These are phyloP conservation scores for Xylaria sp. DNA, from an alignment of 2,329 filamentous ascomycete genomes.

Conservation along the genomic window DNA sequence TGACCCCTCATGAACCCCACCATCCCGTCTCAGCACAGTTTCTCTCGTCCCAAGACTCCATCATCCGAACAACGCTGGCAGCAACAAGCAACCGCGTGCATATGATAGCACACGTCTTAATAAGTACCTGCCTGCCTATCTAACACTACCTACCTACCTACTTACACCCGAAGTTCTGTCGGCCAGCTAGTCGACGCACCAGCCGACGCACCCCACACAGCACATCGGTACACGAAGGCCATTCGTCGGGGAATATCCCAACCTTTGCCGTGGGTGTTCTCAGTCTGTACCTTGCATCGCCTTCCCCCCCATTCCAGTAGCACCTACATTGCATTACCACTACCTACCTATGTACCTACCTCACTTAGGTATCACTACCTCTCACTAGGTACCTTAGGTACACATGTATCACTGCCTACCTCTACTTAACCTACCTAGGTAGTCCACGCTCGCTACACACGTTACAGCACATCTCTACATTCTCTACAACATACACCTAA, in stretches of 20 bases:
- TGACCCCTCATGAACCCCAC: conserved; percentile 37
- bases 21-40: conserved; percentile 15
- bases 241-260: conserved; percentile 15
- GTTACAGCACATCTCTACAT: too few relatives aligned
- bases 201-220: too few relatives aligned
- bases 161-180: too few relatives aligned
- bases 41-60: neutral
- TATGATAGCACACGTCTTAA: neutral
- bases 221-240: conserved; percentile 3
- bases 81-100: neutral
- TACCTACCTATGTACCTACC: neutral
- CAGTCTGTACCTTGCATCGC: conserved; percentile 31
- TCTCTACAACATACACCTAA: too few relatives aligned
- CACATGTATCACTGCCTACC: neutral
- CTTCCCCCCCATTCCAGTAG: neutral
- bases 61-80: neutral
- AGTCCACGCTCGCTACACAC: too few relatives aligned
- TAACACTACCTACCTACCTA: too few relatives aligned
- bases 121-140: neutral
- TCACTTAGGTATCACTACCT: too few relatives aligned
- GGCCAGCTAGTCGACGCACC: too few relatives aligned
- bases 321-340: neutral
- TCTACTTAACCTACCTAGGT: too few relatives aligned
- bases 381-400: neutral
- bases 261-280: conserved; percentile 19